Base-by-base conservation (phyloP, 495 filamentous ascomycete species). In the Penicillium roqueforti region DNA sequence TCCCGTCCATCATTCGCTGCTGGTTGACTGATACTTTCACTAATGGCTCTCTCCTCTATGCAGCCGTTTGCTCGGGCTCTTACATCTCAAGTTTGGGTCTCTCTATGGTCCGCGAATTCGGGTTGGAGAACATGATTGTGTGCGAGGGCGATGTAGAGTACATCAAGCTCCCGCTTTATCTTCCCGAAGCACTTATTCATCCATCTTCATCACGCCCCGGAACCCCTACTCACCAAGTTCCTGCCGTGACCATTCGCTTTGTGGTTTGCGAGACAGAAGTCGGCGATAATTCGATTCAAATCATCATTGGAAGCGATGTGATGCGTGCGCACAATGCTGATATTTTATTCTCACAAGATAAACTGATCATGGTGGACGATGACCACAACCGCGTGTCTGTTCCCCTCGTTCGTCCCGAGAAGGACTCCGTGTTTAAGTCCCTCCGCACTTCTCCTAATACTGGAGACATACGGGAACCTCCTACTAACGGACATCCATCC, bases 1-100 rank as follows among this genome's bases (percentile, higher is more conserved):
- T 92, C 8, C 93, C 93, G 20, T 87, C 88, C 23, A 95, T 98
- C 59, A 90, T 98, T 41, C 87, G 93, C 46, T 98, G 93, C 74
- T 97, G 95, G 92, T 75, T 97, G 50, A 87, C 85, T 7, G 85
- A 82, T 4, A 84, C 87, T 57, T 97, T 91, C 64, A 92, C 91
- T 0, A 90, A 92, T 57, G 84, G 87, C 51, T 82, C 89, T 9
- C 79, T 97, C 5, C 79, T 97, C 6, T 97, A 97, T 59, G 93
- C 93, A 23, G 91, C 87, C 26, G 78, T 96, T 18, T 98, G 93
- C 68, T 91, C 90, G 10, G 95, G 91, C 10, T 96, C 93, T 13
- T 91, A 91, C 69, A 83, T 80, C 61, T 97, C 93, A 5, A 83
- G 81, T 23, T 62, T 98, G 31, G 85, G 91, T 43, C 79, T 79